Evolutionary conservation across 192 early-diverging fungal species (phyloP).

Genomic region (Pilobolus umbonatus): DNA sequence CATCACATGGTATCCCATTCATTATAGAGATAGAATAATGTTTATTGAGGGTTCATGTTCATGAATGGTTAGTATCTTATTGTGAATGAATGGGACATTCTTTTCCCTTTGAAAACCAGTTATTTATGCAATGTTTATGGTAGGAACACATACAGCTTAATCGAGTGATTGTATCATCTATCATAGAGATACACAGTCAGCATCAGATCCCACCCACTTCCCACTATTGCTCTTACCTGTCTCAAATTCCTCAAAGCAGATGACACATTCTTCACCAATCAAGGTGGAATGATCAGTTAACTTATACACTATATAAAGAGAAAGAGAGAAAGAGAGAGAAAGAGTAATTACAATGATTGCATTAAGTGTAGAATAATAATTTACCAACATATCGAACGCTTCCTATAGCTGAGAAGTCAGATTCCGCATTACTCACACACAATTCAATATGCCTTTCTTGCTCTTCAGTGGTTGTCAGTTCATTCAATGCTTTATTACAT

Average conservation of each 20-base stretch:
- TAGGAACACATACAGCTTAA: conserved; percentile 88
- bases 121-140: conserved; percentile 77
- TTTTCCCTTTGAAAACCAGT: conserved; percentile 69
- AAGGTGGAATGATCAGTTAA: conserved; percentile 53
- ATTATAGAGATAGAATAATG: too few relatives aligned
- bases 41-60: too few relatives aligned
- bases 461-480: conserved; percentile 37
- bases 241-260: conserved; percentile 91
- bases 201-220: conserved; percentile 1
- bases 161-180: conserved; percentile 70
- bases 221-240: conserved; percentile 39
- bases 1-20: too few relatives aligned
- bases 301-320: conserved; percentile 47
- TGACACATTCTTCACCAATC: conserved; percentile 79
- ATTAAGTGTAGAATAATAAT: neutral
- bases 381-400: conserved; percentile 65
- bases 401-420: conserved; percentile 36
- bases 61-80: too few relatives aligned
- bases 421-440: conserved; percentile 47
- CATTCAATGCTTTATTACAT: conserved; percentile 49
- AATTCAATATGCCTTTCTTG: conserved; percentile 61
- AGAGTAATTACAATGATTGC: neutral
- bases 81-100: conserved; percentile 81
- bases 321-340: neutral
- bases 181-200: neutral